Evolutionary conservation across 2,329 filamentous ascomycete genomes (phyloP).

Genomic region (Aureobasidium sp.): DNA sequence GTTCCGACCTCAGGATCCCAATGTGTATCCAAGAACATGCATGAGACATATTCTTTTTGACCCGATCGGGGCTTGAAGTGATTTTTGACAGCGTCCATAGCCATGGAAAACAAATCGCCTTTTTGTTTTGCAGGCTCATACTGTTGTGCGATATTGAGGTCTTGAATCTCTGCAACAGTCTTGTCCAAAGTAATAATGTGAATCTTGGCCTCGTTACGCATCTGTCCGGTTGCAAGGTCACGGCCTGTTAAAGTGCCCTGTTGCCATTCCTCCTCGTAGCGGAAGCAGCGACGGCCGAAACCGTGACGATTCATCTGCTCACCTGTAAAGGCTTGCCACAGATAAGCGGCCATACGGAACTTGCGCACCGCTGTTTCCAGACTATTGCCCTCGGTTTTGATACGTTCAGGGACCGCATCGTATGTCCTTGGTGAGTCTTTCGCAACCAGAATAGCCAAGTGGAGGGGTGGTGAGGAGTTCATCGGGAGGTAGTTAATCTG

Average conservation of each 20-base stretch:
- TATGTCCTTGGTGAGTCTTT: slow-evolving; percentile 83
- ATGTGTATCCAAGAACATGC: slow-evolving; percentile 77
- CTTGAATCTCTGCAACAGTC: slow-evolving; percentile 75
- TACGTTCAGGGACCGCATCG: slow-evolving; percentile 69
- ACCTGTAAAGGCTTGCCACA: slow-evolving; percentile 95
- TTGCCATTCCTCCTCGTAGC: slow-evolving; percentile 94
- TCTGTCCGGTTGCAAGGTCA: slow-evolving; percentile 62
- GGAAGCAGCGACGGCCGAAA: slow-evolving; percentile 76
- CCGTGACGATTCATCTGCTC: slow-evolving; percentile 93
- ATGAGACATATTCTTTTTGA: slow-evolving; percentile 83
- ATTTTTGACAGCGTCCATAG: slow-evolving; percentile 66
- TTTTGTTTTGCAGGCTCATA: slow-evolving; percentile 61
- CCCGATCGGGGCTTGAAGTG: slow-evolving; percentile 69
- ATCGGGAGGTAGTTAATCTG: slow-evolving; percentile 82
- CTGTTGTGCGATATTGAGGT: slow-evolving; percentile 72
- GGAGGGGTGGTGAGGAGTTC: slow-evolving; percentile 70
- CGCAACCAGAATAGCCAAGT: slow-evolving; percentile 79
- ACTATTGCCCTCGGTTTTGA: slow-evolving; percentile 72
- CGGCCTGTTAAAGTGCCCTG: slow-evolving; percentile 69
- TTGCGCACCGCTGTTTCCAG: slow-evolving; percentile 77
- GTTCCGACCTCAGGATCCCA: slow-evolving; percentile 69
- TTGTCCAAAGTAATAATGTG: slow-evolving; percentile 78
- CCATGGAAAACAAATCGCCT: slow-evolving; percentile 68
- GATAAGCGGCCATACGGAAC: slow-evolving; percentile 88
- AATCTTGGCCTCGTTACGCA: slow-evolving; percentile 85